A percentile compares a stretch with the other conserved stretches of the same genome.
Conservation (phyloP, 192 early-diverging fungal genomes). For the Coemansia sp. region DNA sequence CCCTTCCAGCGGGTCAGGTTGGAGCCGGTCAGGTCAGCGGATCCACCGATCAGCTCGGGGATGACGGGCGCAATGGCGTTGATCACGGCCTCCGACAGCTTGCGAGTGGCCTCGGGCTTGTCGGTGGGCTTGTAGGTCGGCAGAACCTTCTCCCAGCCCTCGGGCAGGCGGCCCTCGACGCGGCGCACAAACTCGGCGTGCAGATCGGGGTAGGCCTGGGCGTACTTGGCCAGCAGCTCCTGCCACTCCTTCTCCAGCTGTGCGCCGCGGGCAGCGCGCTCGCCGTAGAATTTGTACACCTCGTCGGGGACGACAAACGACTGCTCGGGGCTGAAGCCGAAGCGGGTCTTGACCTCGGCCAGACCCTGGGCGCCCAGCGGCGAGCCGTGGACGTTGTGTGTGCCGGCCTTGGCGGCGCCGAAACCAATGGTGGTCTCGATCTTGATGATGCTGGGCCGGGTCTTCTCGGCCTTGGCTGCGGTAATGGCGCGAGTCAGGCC, state of each 20-base stretch:
- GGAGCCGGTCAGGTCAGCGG: slow-evolving; percentile 94
- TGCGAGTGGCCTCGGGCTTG: slow-evolving; percentile 79
- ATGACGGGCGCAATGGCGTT: slow-evolving; percentile 72
- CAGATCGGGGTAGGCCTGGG: slow-evolving; percentile 61
- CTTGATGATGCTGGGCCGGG: slow-evolving; percentile 82
- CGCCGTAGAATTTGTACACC: slow-evolving; percentile 53
- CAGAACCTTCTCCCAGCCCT: slow-evolving; percentile 64
- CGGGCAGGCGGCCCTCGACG: slow-evolving; percentile 67
- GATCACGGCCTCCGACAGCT: slow-evolving; percentile 81
- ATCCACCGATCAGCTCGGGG: slow-evolving; percentile 90
- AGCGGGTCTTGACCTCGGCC: slow-evolving; percentile 70
- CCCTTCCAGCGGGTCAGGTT: slow-evolving; percentile 95
- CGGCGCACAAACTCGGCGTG: slow-evolving; percentile 73
- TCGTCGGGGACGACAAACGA: slow-evolving; percentile 69
- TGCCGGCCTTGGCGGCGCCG: slow-evolving; percentile 83
- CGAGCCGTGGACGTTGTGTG: slow-evolving; percentile 89
- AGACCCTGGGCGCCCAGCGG: slow-evolving; percentile 80
- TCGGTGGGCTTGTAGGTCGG: slow-evolving; percentile 82
- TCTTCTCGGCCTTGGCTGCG: slow-evolving; percentile 75
- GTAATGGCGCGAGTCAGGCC: slow-evolving; percentile 72
- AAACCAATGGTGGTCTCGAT: slow-evolving; percentile 91
- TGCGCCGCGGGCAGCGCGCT: slow-evolving; percentile 59
- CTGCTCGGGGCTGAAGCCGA: slow-evolving; percentile 78
- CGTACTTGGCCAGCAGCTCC: slow-evolving; percentile 66
- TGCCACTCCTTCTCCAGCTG: slow-evolving; percentile 74